phyloP scores from a whole-genome alignment of 345 rosid genomes.

The Balakata baccata region DNA sequence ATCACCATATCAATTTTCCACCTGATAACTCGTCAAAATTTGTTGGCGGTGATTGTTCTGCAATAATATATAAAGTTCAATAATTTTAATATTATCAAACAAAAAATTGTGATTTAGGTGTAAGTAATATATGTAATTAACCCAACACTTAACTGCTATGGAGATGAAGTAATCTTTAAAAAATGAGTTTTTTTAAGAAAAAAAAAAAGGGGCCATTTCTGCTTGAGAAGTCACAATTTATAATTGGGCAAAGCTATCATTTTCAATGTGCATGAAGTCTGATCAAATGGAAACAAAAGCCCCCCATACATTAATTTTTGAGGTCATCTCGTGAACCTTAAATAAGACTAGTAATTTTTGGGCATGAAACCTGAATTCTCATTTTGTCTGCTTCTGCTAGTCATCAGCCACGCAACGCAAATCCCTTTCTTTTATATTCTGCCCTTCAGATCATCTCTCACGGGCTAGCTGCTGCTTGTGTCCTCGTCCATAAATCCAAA shows the following conservation, averaged over 20 bases:
- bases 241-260: background rate
- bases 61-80: too few species aligned
- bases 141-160: too few species aligned
- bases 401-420: background rate
- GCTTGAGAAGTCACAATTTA: too few species aligned
- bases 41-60: too few species aligned
- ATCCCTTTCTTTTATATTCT: background rate
- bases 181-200: too few species aligned
- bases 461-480: background rate
- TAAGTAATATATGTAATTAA: too few species aligned
- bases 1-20: too few species aligned
- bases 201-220: too few species aligned
- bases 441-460: background rate
- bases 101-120: too few species aligned
- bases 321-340: slow-evolving; percentile 17
- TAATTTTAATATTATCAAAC: too few species aligned
- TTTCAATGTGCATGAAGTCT: background rate
- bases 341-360: background rate
- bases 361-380: background rate
- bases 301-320: background rate
- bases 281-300: background rate
- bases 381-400: background rate
- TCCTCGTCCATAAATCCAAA: slow-evolving; percentile 18
- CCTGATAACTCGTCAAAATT: too few species aligned
- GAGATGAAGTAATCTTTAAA: too few species aligned